Conservation (phyloP, 2,329 filamentous ascomycete genomes). For the Colletotrichum tabaci region DNA sequence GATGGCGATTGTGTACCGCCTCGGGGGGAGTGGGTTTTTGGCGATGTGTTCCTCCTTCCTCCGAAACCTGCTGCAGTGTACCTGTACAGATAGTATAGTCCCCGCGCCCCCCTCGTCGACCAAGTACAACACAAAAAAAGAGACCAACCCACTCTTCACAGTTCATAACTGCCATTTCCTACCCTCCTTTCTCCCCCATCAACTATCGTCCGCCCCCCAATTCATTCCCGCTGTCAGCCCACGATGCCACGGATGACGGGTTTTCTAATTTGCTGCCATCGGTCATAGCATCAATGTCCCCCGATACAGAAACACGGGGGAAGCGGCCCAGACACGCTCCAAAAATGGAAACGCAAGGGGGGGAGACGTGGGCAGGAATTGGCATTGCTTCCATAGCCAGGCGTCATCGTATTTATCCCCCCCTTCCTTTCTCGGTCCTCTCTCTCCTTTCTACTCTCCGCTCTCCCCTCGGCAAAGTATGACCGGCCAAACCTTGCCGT, state of each 20-base stretch:
- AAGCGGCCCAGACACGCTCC: neutral
- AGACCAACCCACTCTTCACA: neutral
- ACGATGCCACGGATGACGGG: neutral
- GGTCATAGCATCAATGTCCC: no score
- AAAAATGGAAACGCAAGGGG: slow-evolving; percentile 3
- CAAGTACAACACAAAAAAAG: neutral
- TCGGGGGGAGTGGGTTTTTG: slow-evolving; percentile 5
- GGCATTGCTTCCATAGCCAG: neutral
- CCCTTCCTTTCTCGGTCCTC: neutral
- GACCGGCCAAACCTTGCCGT: no score
- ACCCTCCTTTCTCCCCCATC: neutral
- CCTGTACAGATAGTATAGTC: no score
- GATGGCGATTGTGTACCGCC: neutral
- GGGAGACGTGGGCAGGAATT: neutral
- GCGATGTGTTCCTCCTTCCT: neutral
- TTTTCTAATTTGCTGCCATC: neutral
- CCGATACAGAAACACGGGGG: neutral
- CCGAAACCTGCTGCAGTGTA: slow-evolving; percentile 12
- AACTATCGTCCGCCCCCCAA: neutral
- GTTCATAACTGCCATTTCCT: neutral
- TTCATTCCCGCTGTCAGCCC: neutral
- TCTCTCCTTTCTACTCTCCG: neutral
- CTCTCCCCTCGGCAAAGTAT: neutral
- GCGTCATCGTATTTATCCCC: neutral
- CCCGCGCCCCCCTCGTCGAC: neutral